Evolutionary conservation across 305 asterid genomes (phyloP).

Genomic region (Plantago rigida): DNA sequence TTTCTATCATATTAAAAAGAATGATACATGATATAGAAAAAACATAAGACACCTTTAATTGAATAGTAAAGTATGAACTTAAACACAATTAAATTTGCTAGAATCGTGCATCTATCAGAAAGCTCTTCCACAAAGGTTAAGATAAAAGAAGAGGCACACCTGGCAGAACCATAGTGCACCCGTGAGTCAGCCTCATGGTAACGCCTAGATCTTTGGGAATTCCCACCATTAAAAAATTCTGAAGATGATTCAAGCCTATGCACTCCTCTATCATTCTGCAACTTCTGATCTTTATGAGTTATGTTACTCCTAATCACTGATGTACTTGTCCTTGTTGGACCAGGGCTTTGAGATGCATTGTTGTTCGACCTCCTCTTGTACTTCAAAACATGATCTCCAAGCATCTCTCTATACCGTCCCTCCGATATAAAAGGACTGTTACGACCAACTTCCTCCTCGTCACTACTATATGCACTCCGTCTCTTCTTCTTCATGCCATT

Average conservation of each 20-base stretch:
- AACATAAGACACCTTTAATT: background rate
- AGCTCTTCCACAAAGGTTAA: constrained; percentile 11
- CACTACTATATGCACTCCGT: constrained; percentile 54
- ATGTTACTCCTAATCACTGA: constrained; percentile 37
- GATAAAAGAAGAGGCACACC: constrained; percentile 38
- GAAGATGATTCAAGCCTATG: constrained; percentile 60
- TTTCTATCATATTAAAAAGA: background rate
- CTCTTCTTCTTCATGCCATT: constrained; percentile 66
- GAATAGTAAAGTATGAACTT: background rate
- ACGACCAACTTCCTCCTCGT: constrained; percentile 69
- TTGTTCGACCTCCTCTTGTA: constrained; percentile 66
- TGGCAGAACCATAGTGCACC: constrained; percentile 52
- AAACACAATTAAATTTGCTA: background rate
- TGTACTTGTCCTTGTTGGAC: constrained; percentile 42
- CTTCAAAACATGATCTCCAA: constrained; percentile 85
- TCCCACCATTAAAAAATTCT: constrained; percentile 42
- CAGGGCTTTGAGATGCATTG: constrained; percentile 50
- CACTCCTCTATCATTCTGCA: constrained; percentile 48
- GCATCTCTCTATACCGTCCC: constrained; percentile 82
- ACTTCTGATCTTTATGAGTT: constrained; percentile 53
- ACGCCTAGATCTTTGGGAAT: constrained; percentile 45
- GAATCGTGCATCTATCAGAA: background rate
- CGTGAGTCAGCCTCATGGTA: constrained; percentile 49
- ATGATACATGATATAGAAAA: background rate
- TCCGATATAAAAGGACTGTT: constrained; percentile 62